Percentiles rank a stretch among this genome's conserved stretches.
Conservation (phyloP, 2,329 filamentous ascomycete species). For the Arachnomyces sp. region DNA sequence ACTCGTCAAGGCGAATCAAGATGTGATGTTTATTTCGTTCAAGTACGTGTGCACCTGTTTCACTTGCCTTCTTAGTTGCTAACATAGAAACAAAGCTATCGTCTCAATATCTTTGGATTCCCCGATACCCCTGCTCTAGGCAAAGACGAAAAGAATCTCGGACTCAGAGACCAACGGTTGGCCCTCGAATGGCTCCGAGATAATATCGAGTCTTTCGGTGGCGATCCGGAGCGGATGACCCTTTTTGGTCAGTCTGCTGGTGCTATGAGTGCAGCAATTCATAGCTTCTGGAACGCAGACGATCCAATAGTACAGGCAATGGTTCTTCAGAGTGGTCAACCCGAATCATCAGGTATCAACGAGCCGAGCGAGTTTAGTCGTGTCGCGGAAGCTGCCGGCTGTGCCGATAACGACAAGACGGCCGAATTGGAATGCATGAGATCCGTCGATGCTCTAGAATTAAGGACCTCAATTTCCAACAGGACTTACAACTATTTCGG, state of each 20-base stretch:
- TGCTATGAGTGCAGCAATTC: constrained; percentile 16
- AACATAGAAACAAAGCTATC: constrained; percentile 38
- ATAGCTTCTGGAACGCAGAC: constrained; percentile 21
- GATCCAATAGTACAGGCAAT: constrained; percentile 32
- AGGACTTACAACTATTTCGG: too few species aligned
- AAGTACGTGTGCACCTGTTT: too few species aligned
- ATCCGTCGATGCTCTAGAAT: too few species aligned
- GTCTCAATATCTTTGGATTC: constrained; percentile 38
- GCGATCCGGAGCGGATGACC: constrained; percentile 26
- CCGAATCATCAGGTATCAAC: too few species aligned
- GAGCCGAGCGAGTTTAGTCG: too few species aligned
- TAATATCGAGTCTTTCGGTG: constrained; percentile 23
- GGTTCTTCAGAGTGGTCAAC: constrained; percentile 20
- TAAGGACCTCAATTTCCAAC: too few species aligned
- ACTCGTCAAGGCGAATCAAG: too few species aligned
- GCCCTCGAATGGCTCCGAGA: constrained; percentile 27
- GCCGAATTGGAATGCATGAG: too few species aligned
- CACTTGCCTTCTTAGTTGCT: constrained; percentile 17
- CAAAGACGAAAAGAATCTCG: constrained; percentile 29
- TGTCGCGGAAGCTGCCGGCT: too few species aligned
- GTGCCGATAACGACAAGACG: too few species aligned
- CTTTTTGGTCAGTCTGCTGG: constrained; percentile 35
- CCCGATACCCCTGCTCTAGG: constrained; percentile 24
- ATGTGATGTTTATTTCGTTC: too few species aligned
- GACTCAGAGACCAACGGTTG: constrained; percentile 30